These are phyloP conservation scores for Diaporthe vexans DNA, from an alignment of 2,329 filamentous ascomycete species.

Conservation along the genomic window DNA sequence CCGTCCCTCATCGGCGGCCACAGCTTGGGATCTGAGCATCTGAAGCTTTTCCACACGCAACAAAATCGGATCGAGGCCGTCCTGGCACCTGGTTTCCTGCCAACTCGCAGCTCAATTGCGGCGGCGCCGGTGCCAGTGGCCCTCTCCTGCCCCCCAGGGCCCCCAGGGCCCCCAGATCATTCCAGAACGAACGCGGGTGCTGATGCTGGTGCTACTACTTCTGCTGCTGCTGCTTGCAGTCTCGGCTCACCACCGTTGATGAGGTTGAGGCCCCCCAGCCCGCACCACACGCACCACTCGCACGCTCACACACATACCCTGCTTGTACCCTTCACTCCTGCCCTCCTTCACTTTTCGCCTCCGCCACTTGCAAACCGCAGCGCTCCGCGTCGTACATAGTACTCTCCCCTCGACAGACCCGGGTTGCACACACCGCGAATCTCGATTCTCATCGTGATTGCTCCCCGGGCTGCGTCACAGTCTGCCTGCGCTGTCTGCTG, in stretches of 20 bases:
- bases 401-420: not conserved
- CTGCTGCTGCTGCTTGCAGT: constrained; percentile 1
- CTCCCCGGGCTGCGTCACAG: constrained; percentile 34
- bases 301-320: not conserved
- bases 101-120: not conserved
- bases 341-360: too few species aligned
- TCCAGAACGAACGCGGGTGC: constrained; percentile 25
- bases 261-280: not conserved
- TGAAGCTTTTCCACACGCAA: constrained; percentile 8
- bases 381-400: not conserved
- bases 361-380: too few species aligned
- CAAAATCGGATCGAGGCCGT: constrained; percentile 24
- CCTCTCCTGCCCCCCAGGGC: not conserved
- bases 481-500: not conserved
- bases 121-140: constrained; percentile 11
- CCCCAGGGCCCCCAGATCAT: not conserved
- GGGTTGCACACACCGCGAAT: constrained; percentile 21
- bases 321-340: constrained; percentile 2
- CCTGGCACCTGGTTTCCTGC: constrained; percentile 19
- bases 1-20: not conserved
- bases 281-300: not conserved
- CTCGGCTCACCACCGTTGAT: not conserved
- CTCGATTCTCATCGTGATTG: constrained; percentile 41
- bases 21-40: constrained; percentile 23
- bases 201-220: not conserved